These are phyloP conservation scores for Phyllostachys edulis DNA, from an alignment of 176 grass and related monocot genomes.

Conservation along the genomic window DNA sequence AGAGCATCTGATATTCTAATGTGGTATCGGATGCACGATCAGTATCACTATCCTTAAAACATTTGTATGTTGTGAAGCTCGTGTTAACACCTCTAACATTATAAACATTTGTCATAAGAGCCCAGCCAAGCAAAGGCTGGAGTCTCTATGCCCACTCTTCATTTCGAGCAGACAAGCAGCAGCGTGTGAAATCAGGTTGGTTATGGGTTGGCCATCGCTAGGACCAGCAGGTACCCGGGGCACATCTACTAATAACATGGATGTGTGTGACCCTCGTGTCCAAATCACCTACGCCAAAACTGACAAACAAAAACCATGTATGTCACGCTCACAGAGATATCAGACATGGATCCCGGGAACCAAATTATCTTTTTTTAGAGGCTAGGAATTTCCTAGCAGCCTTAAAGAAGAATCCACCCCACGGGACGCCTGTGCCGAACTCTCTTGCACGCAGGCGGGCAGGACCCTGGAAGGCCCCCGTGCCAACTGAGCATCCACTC, in stretches of 20 bases:
- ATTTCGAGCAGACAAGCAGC: conserved; percentile 20
- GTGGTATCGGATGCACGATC: no score
- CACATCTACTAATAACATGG: background rate
- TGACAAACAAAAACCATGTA: background rate
- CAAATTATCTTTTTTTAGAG: no score
- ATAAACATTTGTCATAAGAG: background rate
- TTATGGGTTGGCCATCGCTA: background rate
- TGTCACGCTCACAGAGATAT: background rate
- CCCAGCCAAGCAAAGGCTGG: background rate
- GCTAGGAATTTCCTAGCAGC: no score
- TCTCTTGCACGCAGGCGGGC: no score
- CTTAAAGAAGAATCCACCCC: no score
- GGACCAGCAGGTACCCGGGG: background rate
- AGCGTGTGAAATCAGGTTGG: background rate
- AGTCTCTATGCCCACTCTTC: background rate
- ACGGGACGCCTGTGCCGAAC: no score
- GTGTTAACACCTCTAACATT: background rate
- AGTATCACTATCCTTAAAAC: background rate
- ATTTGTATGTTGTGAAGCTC: background rate
- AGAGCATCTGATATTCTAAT: no score
- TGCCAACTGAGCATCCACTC: no score
- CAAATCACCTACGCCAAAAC: background rate
- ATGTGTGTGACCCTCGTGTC: background rate
- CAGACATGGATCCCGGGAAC: conserved; percentile 4
- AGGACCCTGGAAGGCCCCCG: no score